phyloP scores from a whole-genome alignment of 495 filamentous ascomycete genomes.

The Friedmanniomyces endolithicus region DNA sequence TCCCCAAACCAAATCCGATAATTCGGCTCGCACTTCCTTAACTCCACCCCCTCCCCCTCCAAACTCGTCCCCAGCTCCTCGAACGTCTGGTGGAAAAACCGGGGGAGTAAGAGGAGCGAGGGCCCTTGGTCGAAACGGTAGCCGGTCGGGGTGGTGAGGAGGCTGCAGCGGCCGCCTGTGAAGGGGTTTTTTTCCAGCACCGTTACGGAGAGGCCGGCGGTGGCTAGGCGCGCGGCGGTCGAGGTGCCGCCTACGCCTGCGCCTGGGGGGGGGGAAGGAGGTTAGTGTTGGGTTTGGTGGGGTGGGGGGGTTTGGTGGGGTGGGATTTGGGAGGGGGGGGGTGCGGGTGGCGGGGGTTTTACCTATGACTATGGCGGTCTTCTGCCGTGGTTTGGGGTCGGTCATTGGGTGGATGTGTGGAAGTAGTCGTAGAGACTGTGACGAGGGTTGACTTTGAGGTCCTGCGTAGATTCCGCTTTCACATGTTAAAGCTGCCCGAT shows the following conservation, averaged over 20 bases:
- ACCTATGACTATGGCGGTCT: constrained; percentile 24
- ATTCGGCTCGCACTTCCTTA: constrained; percentile 58
- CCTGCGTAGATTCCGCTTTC: too few relatives aligned
- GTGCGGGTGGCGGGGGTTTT: not conserved
- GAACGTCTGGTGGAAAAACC: constrained; percentile 51
- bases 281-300: not conserved
- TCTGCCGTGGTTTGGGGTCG: constrained; percentile 12
- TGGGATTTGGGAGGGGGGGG: too few relatives aligned
- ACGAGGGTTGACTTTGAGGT: too few relatives aligned
- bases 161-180: constrained; percentile 51
- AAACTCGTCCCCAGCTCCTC: constrained; percentile 49
- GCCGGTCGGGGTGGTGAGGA: constrained; percentile 39
- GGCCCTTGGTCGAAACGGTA: constrained; percentile 64
- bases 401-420: constrained; percentile 4
- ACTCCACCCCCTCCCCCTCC: constrained; percentile 44
- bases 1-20: constrained; percentile 58
- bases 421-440: not conserved
- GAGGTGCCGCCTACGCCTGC: constrained; percentile 57
- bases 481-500: too few relatives aligned
- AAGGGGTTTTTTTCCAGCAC: constrained; percentile 58
- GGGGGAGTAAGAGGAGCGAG: constrained; percentile 54
- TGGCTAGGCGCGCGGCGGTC: constrained; percentile 53
- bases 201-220: constrained; percentile 50
- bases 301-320: too few relatives aligned
- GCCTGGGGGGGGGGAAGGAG: constrained; percentile 29